Percentiles rank a stretch among this genome's conserved stretches.
Conservation (phyloP, 345 rosid genomes). For the Gossypioides kirkii region DNA sequence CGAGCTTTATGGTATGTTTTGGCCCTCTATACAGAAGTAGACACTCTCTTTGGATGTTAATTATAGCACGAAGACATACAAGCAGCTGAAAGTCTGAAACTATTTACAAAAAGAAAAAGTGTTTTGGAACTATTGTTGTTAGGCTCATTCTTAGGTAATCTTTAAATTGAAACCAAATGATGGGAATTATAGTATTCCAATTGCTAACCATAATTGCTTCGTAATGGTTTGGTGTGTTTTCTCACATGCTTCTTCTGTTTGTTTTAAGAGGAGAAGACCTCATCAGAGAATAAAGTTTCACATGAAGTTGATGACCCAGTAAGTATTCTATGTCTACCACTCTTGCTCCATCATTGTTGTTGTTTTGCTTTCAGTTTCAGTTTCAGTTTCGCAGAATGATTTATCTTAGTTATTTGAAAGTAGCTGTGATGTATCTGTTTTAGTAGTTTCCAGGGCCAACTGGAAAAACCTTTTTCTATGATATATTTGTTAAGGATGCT, state of each 20-base stretch:
- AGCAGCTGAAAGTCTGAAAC: not conserved
- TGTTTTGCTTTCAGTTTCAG: not conserved
- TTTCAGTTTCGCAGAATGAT: not conserved
- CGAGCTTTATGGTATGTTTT: conserved; percentile 47
- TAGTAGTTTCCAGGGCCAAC: not conserved
- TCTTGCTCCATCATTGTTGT: not conserved
- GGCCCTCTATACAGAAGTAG: conserved; percentile 1
- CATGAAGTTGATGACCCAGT: conserved; percentile 40
- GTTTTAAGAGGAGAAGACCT: conserved; percentile 31
- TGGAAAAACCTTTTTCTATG: not conserved
- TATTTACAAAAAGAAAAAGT: not conserved
- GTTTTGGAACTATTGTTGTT: not conserved
- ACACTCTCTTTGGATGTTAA: not conserved
- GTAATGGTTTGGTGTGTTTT: not conserved
- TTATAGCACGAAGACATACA: not conserved
- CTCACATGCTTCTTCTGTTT: conserved; percentile 16
- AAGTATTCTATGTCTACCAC: conserved; percentile 12
- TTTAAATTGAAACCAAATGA: not conserved
- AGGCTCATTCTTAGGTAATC: not conserved
- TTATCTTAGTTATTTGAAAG: not conserved
- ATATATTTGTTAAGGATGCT: not conserved
- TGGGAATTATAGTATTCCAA: not conserved
- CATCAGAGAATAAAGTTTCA: conserved; percentile 17
- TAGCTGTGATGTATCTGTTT: not conserved
- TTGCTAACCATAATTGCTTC: not conserved